Evolutionary conservation across 2,329 filamentous ascomycete genomes (phyloP).

Genomic region (Cytospora piceae): DNA sequence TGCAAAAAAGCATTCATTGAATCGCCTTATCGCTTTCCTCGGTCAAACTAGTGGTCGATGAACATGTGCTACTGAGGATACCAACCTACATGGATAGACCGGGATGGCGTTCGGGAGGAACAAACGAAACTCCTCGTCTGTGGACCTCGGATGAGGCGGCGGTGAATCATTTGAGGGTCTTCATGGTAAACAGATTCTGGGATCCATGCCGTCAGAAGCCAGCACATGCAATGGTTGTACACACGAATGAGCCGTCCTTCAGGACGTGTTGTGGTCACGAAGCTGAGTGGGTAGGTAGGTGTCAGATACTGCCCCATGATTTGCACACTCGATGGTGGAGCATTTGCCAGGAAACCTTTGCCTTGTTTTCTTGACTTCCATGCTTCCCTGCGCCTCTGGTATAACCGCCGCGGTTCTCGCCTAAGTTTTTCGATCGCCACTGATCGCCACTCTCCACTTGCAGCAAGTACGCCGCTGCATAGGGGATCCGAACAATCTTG

Average conservation of each 20-base stretch:
- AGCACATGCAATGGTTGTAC: background rate
- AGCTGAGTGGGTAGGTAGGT: background rate
- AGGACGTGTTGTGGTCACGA: background rate
- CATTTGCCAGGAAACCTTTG: no score
- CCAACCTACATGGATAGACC: background rate
- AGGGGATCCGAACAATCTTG: background rate
- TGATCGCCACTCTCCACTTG: background rate
- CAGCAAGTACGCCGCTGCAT: background rate
- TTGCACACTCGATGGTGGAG: no score
- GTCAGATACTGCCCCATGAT: background rate
- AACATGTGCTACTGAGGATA: no score
- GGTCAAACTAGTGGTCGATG: background rate
- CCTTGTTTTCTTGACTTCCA: background rate
- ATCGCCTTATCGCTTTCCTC: background rate
- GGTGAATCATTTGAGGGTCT: background rate
- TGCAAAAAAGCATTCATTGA: background rate
- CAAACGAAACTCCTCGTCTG: background rate
- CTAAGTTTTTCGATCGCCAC: background rate
- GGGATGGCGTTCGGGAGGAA: background rate
- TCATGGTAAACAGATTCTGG: background rate
- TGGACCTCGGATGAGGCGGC: background rate
- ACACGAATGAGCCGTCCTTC: background rate
- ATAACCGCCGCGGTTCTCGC: background rate
- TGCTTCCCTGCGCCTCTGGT: background rate
- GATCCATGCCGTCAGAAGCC: background rate